Evolutionary conservation across 352 stramenopile species (phyloP).

Genomic region (Pythium plurisporium): DNA sequence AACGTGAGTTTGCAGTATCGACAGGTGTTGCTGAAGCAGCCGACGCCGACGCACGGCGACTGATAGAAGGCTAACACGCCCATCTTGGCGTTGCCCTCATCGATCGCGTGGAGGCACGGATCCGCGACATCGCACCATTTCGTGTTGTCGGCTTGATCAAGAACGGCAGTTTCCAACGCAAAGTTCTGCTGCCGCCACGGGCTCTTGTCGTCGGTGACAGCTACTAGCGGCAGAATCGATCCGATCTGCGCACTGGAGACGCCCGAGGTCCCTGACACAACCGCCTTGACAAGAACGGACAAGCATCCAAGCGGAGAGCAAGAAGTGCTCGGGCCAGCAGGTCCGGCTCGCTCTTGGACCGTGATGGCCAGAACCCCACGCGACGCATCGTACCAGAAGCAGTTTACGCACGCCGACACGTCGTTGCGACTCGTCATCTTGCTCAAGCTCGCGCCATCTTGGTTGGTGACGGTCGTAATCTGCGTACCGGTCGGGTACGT

Average conservation of each 20-base stretch:
- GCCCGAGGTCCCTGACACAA: not conserved
- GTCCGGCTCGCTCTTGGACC: constrained; percentile 16
- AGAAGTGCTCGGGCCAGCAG: not conserved
- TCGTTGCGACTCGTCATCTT: constrained; percentile 5
- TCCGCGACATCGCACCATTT: constrained; percentile 36
- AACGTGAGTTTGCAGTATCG: constrained; percentile 36
- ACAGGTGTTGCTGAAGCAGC: constrained; percentile 28
- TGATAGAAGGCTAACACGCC: constrained; percentile 30
- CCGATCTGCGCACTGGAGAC: constrained; percentile 9
- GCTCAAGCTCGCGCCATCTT: constrained; percentile 3
- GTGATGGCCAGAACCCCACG: constrained; percentile 16
- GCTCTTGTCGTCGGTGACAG: constrained; percentile 1
- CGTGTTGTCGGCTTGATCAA: constrained; percentile 6
- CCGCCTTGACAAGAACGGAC: constrained; percentile 17
- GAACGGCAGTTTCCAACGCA: not conserved
- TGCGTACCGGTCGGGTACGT: constrained; percentile 24
- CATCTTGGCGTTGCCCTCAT: constrained; percentile 28
- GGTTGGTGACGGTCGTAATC: constrained; percentile 19
- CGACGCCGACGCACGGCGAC: constrained; percentile 24
- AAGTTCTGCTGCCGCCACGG: constrained; percentile 2
- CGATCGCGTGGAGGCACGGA: constrained; percentile 29
- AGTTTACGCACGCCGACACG: constrained; percentile 22
- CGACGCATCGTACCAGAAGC: constrained; percentile 29
- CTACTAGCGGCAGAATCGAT: not conserved
- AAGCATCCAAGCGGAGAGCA: constrained; percentile 27